A percentile compares a stretch with the other conserved stretches of the same genome.
phyloP scores from a whole-genome alignment of 129 eudicot species.

The Smallanthus sonchifolius region DNA sequence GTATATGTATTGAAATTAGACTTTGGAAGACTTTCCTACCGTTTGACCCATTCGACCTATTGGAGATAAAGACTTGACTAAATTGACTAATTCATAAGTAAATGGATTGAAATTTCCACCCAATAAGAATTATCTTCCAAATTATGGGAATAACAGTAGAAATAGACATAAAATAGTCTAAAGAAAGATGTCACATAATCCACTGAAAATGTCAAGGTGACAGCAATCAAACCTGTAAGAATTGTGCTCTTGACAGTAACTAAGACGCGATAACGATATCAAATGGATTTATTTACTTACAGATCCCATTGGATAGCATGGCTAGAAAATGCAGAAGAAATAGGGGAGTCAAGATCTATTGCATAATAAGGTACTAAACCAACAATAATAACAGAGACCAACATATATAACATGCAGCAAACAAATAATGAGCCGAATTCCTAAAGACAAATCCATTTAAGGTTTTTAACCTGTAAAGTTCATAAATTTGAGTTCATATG shows the following conservation, averaged over 20 bases:
- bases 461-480: conserved; percentile 71
- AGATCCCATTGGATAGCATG: conserved; percentile 91
- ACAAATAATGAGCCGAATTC: conserved; percentile 82
- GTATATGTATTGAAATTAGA: neutral
- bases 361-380: conserved; percentile 91
- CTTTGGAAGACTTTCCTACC: neutral
- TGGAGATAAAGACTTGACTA: neutral
- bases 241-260: conserved; percentile 86
- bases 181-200: conserved; percentile 43
- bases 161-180: neutral
- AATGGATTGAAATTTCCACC: neutral
- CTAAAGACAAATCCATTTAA: conserved; percentile 84
- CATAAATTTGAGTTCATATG: neutral
- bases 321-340: conserved; percentile 86
- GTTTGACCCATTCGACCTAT: neutral
- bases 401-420: conserved; percentile 86
- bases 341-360: conserved; percentile 95
- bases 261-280: neutral
- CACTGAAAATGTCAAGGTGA: conserved; percentile 71
- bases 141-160: neutral
- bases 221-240: conserved; percentile 72
- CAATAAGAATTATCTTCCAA: neutral
- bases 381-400: conserved; percentile 87
- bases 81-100: neutral
- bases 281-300: conserved; percentile 46